Conservation (phyloP, 768 basidiomycete genomes). For the Rhizopogon sp. region DNA sequence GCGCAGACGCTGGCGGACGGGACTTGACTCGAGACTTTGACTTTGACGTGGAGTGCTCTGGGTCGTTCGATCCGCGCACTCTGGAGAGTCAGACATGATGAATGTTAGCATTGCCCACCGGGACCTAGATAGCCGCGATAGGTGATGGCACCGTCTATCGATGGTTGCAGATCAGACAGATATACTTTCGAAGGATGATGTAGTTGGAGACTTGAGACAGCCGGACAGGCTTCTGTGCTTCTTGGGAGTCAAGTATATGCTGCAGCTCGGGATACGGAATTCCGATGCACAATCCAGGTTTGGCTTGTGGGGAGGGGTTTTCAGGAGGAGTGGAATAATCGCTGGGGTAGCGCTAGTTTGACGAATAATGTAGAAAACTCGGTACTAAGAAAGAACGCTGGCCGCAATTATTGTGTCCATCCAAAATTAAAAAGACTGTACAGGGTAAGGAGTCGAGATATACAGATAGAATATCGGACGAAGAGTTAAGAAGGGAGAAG, state of each 20-base stretch:
- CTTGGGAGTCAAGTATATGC: not conserved
- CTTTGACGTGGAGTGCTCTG: not conserved
- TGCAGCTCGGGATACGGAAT: not conserved
- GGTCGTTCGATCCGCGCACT: not conserved
- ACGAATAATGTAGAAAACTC: no score
- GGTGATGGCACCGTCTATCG: conserved; percentile 4
- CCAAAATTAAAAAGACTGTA: no score
- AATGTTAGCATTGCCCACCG: no score
- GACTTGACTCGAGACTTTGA: no score
- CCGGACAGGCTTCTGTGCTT: not conserved
- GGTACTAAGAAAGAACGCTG: no score
- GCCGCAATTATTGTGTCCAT: no score
- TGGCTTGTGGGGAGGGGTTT: not conserved
- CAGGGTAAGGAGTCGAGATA: no score
- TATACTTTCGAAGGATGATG: conserved; percentile 2
- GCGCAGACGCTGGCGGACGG: no score
- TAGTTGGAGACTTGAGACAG: not conserved
- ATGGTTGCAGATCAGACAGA: conserved; percentile 1
- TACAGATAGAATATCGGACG: no score
- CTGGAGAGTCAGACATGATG: no score
- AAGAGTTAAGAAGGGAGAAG: no score
- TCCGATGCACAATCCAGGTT: not conserved
- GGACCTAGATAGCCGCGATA: not conserved
- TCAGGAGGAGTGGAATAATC: not conserved
- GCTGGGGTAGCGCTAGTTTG: no score